A percentile compares a stretch with the other conserved stretches of the same genome.
phyloP scores from a whole-genome alignment of 1,284 basidiomycete species.

The Microbotryomycetes sp. region DNA sequence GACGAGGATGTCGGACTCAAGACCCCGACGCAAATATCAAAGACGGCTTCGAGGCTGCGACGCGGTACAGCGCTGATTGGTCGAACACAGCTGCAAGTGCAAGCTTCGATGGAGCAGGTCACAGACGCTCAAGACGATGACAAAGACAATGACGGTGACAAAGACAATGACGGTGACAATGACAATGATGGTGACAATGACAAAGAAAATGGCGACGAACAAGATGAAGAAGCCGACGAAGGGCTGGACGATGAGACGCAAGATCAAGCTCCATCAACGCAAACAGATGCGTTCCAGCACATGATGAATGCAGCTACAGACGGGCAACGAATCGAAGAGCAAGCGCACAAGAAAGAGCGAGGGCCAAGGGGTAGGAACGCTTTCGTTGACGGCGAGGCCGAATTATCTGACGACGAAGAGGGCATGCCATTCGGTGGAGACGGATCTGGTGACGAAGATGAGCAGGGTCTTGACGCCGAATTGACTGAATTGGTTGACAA shows the following conservation, averaged over 20 bases:
- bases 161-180: conserved; percentile 3
- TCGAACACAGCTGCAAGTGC: not conserved
- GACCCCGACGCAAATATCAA: conserved; percentile 18
- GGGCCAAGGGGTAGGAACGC: conserved; percentile 7
- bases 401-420: conserved; percentile 26
- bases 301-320: not conserved
- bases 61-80: conserved; percentile 7
- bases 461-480: conserved; percentile 26
- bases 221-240: conserved; percentile 1
- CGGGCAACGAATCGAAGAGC: not conserved
- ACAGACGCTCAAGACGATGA: not conserved
- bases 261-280: conserved; percentile 1
- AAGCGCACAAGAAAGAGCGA: not conserved
- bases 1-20: conserved; percentile 3
- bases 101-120: not conserved
- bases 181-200: conserved; percentile 10
- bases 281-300: not conserved
- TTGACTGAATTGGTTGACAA: conserved; percentile 28
- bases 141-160: not conserved
- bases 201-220: conserved; percentile 6
- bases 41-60: conserved; percentile 12
- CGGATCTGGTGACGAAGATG: conserved; percentile 28
- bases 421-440: conserved; percentile 9
- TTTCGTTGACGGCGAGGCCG: conserved; percentile 23
- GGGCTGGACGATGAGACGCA: not conserved